Evolutionary conservation across 805 yeast species (phyloP).

Genomic region (Dipodascus albidus): DNA sequence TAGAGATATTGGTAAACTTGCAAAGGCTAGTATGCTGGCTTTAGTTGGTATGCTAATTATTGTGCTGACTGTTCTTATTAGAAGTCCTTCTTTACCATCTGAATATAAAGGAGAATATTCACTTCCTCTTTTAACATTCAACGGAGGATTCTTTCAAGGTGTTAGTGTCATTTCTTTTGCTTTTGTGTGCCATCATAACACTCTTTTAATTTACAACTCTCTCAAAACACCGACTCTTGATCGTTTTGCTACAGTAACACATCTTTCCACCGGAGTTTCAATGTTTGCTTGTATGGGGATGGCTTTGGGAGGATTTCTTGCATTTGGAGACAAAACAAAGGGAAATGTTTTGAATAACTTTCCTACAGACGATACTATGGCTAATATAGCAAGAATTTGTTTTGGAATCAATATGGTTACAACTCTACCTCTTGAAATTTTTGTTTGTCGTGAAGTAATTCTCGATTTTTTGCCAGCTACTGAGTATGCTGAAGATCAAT

Average conservation of each 20-base stretch:
- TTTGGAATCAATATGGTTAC: constrained; percentile 90
- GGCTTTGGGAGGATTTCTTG: constrained; percentile 69
- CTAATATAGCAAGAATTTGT: constrained; percentile 80
- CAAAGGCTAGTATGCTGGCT: constrained; percentile 81
- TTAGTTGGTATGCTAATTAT: constrained; percentile 74
- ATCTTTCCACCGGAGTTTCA: constrained; percentile 70
- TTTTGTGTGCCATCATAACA: constrained; percentile 89
- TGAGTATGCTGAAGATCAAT: constrained; percentile 9
- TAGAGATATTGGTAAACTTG: constrained; percentile 68
- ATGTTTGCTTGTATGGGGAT: constrained; percentile 66
- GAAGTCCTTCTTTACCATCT: constrained; percentile 54
- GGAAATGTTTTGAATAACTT: constrained; percentile 88
- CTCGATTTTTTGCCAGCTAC: constrained; percentile 39
- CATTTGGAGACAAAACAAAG: constrained; percentile 66
- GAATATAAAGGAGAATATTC: constrained; percentile 38
- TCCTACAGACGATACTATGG: constrained; percentile 58
- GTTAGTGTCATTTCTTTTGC: constrained; percentile 93
- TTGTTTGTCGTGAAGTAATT: constrained; percentile 82
- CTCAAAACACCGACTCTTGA: constrained; percentile 64
- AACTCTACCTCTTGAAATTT: constrained; percentile 81
- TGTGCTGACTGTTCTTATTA: constrained; percentile 55
- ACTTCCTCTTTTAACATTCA: constrained; percentile 34
- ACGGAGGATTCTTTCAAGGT: constrained; percentile 69
- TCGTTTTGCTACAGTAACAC: constrained; percentile 68
- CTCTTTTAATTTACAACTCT: constrained; percentile 81